Evolutionary conservation across 176 grass and related monocot species (phyloP).

Genomic region (Lolium perenne): DNA sequence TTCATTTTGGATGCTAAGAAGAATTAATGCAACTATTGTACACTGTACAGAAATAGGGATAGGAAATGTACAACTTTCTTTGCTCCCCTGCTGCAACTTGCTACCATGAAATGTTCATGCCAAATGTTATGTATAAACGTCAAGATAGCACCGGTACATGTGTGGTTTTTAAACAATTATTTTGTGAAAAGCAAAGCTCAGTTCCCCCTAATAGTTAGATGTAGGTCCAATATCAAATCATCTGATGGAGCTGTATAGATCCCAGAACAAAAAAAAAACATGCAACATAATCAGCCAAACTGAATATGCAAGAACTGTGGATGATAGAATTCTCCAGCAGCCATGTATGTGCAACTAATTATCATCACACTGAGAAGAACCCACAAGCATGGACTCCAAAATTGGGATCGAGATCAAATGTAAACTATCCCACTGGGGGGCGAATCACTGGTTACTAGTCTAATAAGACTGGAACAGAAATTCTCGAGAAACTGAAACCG

Average conservation of each 20-base stretch:
- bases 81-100: not conserved
- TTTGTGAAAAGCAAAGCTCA: not conserved
- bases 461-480: too few relatives aligned
- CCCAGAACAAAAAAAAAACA: not conserved
- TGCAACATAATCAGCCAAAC: not conserved
- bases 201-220: not conserved
- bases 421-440: too few relatives aligned
- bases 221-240: not conserved
- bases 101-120: not conserved
- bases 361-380: too few relatives aligned
- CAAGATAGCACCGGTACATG: not conserved
- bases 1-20: not conserved
- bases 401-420: too few relatives aligned
- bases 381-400: too few relatives aligned
- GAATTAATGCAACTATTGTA: not conserved
- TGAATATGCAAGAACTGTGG: not conserved
- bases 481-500: not conserved
- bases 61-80: not conserved
- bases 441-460: too few relatives aligned
- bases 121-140: not conserved
- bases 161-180: not conserved
- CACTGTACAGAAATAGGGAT: not conserved
- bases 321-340: too few relatives aligned
- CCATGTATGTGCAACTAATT: too few relatives aligned
- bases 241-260: not conserved